These are phyloP conservation scores for Pelagophyceae sp. DNA, from an alignment of 352 stramenopile genomes.

Conservation along the genomic window DNA sequence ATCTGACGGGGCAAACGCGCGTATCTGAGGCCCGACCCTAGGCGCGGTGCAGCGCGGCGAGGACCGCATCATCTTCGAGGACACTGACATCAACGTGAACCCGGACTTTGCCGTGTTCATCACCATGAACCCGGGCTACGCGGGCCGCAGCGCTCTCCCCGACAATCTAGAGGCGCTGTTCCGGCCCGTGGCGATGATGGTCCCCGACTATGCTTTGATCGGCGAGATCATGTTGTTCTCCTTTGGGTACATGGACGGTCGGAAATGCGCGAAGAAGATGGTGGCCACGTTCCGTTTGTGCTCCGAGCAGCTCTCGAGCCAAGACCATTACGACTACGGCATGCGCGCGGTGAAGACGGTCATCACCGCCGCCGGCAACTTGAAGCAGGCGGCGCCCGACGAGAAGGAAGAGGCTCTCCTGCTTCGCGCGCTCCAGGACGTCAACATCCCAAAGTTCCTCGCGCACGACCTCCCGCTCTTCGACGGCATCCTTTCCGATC, in stretches of 20 bases:
- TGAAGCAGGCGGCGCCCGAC: slow-evolving; percentile 81
- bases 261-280: slow-evolving; percentile 85
- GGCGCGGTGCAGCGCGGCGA: slow-evolving; percentile 48
- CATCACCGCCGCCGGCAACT: slow-evolving; percentile 83
- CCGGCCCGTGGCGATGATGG: slow-evolving; percentile 85
- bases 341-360: slow-evolving; percentile 91
- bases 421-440: slow-evolving; percentile 78
- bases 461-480: slow-evolving; percentile 86
- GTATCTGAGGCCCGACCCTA: too few relatives aligned
- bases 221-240: slow-evolving; percentile 90
- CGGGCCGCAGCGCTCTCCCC: slow-evolving; percentile 70
- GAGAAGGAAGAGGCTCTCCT: slow-evolving; percentile 82
- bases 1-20: too few relatives aligned
- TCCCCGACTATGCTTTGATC: slow-evolving; percentile 85
- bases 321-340: slow-evolving; percentile 91
- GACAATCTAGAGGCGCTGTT: slow-evolving; percentile 89
- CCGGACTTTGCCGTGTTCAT: slow-evolving; percentile 88
- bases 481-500: slow-evolving; percentile 80
- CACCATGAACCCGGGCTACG: slow-evolving; percentile 86
- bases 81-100: slow-evolving; percentile 81
- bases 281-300: slow-evolving; percentile 89
- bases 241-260: slow-evolving; percentile 82
- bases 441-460: slow-evolving; percentile 89
- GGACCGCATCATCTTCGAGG: slow-evolving; percentile 74
- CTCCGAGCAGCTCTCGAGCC: slow-evolving; percentile 81